Conservation (phyloP, 164 flowering plant species). For the Piper longum region DNA sequence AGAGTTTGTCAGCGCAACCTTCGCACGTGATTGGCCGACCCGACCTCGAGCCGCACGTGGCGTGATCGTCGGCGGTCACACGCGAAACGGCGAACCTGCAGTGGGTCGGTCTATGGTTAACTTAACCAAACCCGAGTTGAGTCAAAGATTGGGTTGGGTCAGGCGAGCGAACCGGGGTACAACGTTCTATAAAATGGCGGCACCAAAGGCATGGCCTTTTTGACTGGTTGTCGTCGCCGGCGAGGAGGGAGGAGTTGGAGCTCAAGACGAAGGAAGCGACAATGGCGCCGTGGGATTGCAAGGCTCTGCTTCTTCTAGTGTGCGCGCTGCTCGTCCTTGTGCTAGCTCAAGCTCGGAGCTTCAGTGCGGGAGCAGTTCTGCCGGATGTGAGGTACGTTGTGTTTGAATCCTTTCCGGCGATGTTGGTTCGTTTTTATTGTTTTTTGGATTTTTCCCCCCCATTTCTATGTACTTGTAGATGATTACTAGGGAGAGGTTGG, state of each 20-base stretch:
- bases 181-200: slow-evolving; percentile 6
- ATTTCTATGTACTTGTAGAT: too few species aligned
- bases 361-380: slow-evolving; percentile 9
- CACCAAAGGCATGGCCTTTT: slow-evolving; percentile 3
- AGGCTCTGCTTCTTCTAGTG: slow-evolving; percentile 9
- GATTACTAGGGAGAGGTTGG: too few species aligned
- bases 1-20: background rate
- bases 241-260: too few species aligned
- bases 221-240: slow-evolving; percentile 1
- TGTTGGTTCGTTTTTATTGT: too few species aligned
- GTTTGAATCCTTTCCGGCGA: background rate
- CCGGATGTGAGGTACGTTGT: slow-evolving; percentile 19
- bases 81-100: background rate
- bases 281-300: slow-evolving; percentile 19
- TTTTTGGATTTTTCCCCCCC: too few species aligned
- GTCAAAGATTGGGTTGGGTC: background rate
- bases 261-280: background rate
- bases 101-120: background rate
- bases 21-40: slow-evolving; percentile 8
- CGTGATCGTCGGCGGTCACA: slow-evolving; percentile 1
- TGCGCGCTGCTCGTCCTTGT: slow-evolving; percentile 10
- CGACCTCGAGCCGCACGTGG: background rate
- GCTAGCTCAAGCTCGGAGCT: slow-evolving; percentile 18
- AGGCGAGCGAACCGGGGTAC: background rate
- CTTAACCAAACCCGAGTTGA: background rate